Conservation (phyloP, 2,329 filamentous ascomycete genomes). For the Colletotrichum eremochloae region DNA sequence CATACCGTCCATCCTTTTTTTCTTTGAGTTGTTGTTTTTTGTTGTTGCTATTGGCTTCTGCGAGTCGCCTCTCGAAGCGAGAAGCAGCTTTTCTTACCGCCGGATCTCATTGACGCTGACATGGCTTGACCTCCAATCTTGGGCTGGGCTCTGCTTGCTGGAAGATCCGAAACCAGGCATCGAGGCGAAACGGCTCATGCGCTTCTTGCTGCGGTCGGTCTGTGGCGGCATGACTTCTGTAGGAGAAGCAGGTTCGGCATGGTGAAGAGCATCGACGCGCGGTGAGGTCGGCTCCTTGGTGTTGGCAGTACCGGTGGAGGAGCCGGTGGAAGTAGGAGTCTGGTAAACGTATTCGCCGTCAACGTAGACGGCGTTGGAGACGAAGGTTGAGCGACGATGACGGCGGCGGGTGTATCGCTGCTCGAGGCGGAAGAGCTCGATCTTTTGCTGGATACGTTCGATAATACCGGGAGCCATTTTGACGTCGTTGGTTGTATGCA, state of each 20-base stretch:
- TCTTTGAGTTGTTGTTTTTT: not conserved
- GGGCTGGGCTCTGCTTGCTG: constrained; percentile 52
- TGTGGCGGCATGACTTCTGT: constrained; percentile 44
- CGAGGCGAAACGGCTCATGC: constrained; percentile 67
- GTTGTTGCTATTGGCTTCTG: not conserved
- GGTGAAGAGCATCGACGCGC: constrained; percentile 54
- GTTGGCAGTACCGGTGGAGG: constrained; percentile 57
- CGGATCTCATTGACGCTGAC: constrained; percentile 44
- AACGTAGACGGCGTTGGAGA: constrained; percentile 90
- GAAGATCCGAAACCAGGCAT: constrained; percentile 67
- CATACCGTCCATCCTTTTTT: constrained; percentile 15
- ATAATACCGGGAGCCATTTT: constrained; percentile 66
- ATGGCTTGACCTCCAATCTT: constrained; percentile 58
- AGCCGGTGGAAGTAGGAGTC: constrained; percentile 70
- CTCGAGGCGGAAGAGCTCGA: constrained; percentile 95
- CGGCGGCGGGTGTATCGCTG: constrained; percentile 94
- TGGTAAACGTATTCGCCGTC: constrained; percentile 95
- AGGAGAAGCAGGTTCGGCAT: constrained; percentile 49
- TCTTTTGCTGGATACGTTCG: constrained; percentile 74
- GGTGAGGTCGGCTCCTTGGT: constrained; percentile 49
- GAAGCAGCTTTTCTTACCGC: constrained; percentile 21
- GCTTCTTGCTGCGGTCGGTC: constrained; percentile 58
- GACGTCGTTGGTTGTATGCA: not conserved
- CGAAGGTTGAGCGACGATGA: constrained; percentile 87
- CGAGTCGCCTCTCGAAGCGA: not conserved